Evolutionary conservation across 176 grass and related monocot species (phyloP), one percentile per base, ranked within the genome.

Genomic region (Raddia guianensis): DNA sequence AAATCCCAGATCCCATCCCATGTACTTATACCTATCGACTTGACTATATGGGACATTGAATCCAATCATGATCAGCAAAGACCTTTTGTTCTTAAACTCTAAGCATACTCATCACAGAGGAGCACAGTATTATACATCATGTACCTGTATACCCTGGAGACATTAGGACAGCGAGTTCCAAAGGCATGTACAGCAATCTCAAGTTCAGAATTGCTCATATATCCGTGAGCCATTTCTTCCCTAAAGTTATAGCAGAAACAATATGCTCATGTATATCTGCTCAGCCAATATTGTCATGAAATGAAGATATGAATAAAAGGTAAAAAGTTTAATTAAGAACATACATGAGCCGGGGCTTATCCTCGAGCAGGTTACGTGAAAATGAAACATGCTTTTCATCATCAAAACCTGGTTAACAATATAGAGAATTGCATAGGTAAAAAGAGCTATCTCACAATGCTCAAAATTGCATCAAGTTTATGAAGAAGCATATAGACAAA

Each of bases 61-160:
- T 58, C 51, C 76, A 43, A 70, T 67, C 45, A 0, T 53, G 7
- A 60, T 44, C 7, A 33, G 5, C 5, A 47, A 61, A 46, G 18
- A 63, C 5, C 78, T 73, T 79, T 27, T 8, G 47, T 66, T 79
- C n/a, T 19, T 14, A 58, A 56, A n/a, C n/a, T 62, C 1, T 3
- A 37, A 55, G 59, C 57, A 21, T 20, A 37, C 12, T 35, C 12
- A 20, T 68, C 11, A 3, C 42, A 15, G 2, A 86, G 45, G 9
- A 51, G 50, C 45, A 70, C 83, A 77, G 7, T 72, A 67, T 64
- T 37, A 66, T 33, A 66, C 72, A 73, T 80, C 77, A 86, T 77
- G 64, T 91, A 94, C 95, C 95, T 98, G 88, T 98, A 98, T 76
- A 94, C 61, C 68, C 87, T 88, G 63, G 95, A 94, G 49, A 98